Evolutionary conservation across 768 basidiomycete species (phyloP), one percentile per base, ranked within the genome.

Genomic region (Boletus sensibilis): DNA sequence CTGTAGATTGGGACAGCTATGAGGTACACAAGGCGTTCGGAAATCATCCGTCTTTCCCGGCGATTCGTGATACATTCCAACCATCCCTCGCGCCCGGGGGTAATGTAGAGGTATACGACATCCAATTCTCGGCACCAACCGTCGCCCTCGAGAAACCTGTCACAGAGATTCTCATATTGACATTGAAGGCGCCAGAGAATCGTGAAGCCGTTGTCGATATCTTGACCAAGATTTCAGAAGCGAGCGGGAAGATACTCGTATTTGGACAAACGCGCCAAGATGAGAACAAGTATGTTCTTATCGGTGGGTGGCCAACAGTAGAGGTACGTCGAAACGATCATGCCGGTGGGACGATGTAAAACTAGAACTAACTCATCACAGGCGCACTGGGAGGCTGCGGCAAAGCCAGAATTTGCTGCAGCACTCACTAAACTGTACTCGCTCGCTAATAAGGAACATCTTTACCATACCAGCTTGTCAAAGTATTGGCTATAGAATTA

Each of bases 101-200:
- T 18, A 38, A 38, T 18, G 3, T 9, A 29, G 29, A 29, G 29
- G 29, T 29, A 38, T 18, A 38, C 37, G 37, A 38, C 37, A 7
- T 38, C 37, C 16, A 18, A 38, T 38, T 38, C 37, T 38, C 37
- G 37, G 37, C 37, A 38, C 37, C 37, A 18, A n/a, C 37, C 37
- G 37, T 38, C 37, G 37, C 37, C 12, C 42, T 43, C 16, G 42
- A 43, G 23, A 43, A 42, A 25, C 9, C 10, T 25, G 42, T 25
- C 42, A 71, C 69, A 6, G 23, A 6, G 4, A 43, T 43, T 25
- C 23, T 25, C 16, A 5, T 43, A 16, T 43, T 16, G 9, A 25
- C 61, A 2, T 43, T 70, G 44, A 70, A 72, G n/a, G 39, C 52
- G 5, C 56, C 63, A 1, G 68, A 60, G 50, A 53, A 70, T 37